These are phyloP conservation scores for Phaseolus coccineus DNA, from an alignment of 331 rosid species.

Conservation along the genomic window DNA sequence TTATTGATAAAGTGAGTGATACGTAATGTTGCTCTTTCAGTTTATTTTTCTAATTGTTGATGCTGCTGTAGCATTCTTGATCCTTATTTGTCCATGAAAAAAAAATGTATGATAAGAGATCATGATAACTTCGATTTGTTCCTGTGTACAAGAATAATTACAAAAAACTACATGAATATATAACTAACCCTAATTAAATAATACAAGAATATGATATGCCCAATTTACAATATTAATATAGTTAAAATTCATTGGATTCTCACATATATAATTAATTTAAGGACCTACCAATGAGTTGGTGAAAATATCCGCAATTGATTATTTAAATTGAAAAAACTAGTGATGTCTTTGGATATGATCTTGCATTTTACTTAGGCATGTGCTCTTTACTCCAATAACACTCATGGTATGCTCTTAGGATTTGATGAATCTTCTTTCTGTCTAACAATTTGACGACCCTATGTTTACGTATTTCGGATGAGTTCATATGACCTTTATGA, in stretches of 20 bases:
- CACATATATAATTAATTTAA: background rate
- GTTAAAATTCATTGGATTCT: background rate
- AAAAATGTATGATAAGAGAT: conserved; percentile 16
- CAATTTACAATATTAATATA: background rate
- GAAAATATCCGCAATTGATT: background rate
- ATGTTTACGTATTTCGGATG: too few species aligned
- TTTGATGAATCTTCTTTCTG: too few species aligned
- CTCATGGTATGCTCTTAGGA: too few species aligned
- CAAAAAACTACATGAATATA: background rate
- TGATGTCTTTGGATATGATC: too few species aligned
- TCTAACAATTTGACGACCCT: too few species aligned
- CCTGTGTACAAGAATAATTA: background rate
- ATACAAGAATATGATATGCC: background rate
- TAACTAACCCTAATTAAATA: background rate
- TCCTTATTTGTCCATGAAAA: conserved; percentile 33
- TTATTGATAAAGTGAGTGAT: conserved; percentile 89
- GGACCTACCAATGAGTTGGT: background rate
- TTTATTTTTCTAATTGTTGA: conserved; percentile 33
- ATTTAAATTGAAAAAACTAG: too few species aligned
- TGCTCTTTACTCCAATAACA: too few species aligned
- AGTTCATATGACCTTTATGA: too few species aligned
- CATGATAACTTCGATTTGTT: conserved; percentile 22
- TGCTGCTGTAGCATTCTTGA: conserved; percentile 23
- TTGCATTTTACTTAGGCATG: too few species aligned
- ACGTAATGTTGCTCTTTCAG: conserved; percentile 34